These are phyloP conservation scores for Aspergillus candidus DNA, from an alignment of 2,329 filamentous ascomycete genomes.

Conservation along the genomic window DNA sequence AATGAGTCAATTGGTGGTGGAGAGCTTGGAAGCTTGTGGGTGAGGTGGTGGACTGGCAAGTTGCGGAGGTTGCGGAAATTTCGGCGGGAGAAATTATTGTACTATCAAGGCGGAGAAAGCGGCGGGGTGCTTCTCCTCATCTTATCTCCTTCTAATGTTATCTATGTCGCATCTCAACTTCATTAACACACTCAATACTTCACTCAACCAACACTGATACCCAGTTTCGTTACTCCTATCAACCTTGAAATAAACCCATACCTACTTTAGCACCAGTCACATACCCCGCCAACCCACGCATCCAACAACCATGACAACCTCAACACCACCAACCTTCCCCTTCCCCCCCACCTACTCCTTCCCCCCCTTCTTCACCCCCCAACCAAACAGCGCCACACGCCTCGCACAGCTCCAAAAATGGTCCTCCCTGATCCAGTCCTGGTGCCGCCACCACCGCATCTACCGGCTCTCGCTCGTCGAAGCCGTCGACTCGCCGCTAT, in stretches of 20 bases:
- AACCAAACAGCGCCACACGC: constrained; percentile 41
- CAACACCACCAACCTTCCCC: constrained; percentile 23
- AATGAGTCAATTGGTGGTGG: no score
- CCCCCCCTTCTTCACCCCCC: constrained; percentile 50
- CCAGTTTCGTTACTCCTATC: neutral
- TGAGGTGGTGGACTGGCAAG: no score
- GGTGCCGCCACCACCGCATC: constrained; percentile 71
- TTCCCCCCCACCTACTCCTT: constrained; percentile 42
- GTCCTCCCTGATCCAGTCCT: constrained; percentile 76
- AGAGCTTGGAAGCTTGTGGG: no score
- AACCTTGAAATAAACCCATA: neutral
- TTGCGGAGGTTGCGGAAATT: no score
- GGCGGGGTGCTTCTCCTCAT: no score
- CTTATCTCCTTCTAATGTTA: no score
- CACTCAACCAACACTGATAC: no score
- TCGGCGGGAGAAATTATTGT: neutral
- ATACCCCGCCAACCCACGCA: no score
- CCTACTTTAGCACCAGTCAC: no score
- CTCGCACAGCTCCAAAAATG: constrained; percentile 65
- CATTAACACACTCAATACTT: no score
- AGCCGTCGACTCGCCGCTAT: constrained; percentile 53
- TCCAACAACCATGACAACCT: constrained; percentile 11
- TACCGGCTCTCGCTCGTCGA: constrained; percentile 67
- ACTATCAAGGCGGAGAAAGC: neutral
- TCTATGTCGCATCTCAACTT: no score